Conservation (phyloP, 805 yeast genomes). For the Monosporozyma servazzii region DNA sequence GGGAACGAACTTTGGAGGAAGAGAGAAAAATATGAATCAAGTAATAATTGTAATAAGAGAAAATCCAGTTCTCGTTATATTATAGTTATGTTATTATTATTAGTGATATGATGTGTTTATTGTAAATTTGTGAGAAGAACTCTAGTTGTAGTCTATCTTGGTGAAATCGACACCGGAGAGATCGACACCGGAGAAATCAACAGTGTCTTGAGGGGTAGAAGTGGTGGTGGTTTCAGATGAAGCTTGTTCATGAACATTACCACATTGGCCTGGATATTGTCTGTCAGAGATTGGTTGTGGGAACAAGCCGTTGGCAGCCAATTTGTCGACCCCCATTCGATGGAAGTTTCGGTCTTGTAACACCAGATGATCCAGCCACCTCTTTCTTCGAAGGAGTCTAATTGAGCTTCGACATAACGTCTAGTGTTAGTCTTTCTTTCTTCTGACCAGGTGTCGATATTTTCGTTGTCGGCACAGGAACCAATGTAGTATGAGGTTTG, state of each 20-base stretch:
- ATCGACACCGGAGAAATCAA: neutral
- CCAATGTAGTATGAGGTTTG: slow-evolving; percentile 38
- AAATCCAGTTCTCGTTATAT: no score
- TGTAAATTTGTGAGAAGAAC: no score
- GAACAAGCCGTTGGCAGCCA: slow-evolving; percentile 52
- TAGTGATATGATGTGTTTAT: no score
- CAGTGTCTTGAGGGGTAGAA: neutral
- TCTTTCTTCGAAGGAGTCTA: slow-evolving; percentile 69
- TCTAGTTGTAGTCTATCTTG: neutral
- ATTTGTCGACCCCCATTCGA: slow-evolving; percentile 79
- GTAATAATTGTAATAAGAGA: no score
- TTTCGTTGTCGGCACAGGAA: slow-evolving; percentile 47
- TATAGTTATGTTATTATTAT: no score
- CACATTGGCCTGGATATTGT: slow-evolving; percentile 61
- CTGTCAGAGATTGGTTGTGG: slow-evolving; percentile 75
- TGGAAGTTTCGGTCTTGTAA: slow-evolving; percentile 75
- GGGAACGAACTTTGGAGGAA: no score
- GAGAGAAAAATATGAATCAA: no score
- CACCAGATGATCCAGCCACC: slow-evolving; percentile 94
- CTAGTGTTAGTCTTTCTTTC: slow-evolving; percentile 51
- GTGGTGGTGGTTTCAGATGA: neutral
- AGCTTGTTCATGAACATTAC: neutral
- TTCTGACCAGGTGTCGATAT: slow-evolving; percentile 48
- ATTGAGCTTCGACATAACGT: slow-evolving; percentile 76
- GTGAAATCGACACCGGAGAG: neutral